Base-by-base conservation (phyloP, 345 rosid species). In the Salix brachista region DNA sequence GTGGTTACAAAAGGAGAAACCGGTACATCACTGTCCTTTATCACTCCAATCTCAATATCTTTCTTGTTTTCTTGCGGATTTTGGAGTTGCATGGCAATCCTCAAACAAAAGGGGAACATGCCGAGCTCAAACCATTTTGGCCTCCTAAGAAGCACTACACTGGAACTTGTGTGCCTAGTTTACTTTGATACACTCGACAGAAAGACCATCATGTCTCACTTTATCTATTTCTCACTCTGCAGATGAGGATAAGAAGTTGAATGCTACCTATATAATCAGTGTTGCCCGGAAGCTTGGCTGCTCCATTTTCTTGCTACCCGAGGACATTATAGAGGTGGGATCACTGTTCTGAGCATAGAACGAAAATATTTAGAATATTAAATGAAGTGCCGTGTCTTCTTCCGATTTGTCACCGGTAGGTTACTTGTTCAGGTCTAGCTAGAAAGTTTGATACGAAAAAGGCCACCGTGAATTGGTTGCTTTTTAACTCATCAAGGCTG, bases 201-300 rank as follows among this genome's bases (percentile, higher is more conserved):
- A 61, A 34, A 44, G 0, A 25, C 17, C 44, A 41, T 1, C 44
- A 41, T 1, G 67, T 19, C 74, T 67, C 67, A 75, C 54, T 67
- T 37, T 46, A 17, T 77, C 37, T 34, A 66, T 67, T 46, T 46
- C 70, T 77, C 56, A 75, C 68, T 67, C 73, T 85, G 93, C 92
- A 93, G 97, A 96, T 71, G 98, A 96, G 82, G 98, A 96, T 28
- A 96, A 90, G 95, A 96, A 89, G 91, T 73, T 86, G 82, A 96
- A 96, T 81, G 97, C 99, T 48, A 96, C 94, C 37, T 96, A 96
- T 79, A 96, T 90, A 39, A 96, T 96, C 78, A 96, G 99, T 87
- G 98, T 93, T 80, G 98, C 98, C 13, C 79, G 98, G 46, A 96
- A 96, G 89, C 97, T 96, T 36, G 99, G 99, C 6, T 96, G 99